Conservation (phyloP, 2,329 filamentous ascomycete species). For the Colletotrichum truncatum region DNA sequence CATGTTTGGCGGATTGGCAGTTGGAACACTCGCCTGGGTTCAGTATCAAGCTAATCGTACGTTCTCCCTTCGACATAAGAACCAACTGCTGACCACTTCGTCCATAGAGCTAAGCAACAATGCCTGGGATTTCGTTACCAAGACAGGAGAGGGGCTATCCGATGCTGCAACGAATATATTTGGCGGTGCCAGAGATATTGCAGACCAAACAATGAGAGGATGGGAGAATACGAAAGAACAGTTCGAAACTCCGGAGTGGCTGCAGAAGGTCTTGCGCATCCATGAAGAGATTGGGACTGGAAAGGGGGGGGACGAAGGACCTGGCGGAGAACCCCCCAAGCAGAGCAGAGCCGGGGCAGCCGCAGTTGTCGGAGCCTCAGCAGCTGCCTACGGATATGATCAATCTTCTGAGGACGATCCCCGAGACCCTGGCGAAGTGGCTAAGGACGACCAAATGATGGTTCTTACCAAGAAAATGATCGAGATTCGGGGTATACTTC, state of each 20-base stretch:
- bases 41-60: constrained; percentile 94
- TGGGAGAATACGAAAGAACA: constrained; percentile 87
- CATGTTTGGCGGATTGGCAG: constrained; percentile 87
- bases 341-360: constrained; percentile 68
- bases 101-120: constrained; percentile 76
- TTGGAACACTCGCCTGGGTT: constrained; percentile 89
- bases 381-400: constrained; percentile 82
- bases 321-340: constrained; percentile 64
- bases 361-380: constrained; percentile 76
- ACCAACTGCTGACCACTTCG: neutral
- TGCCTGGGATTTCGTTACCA: constrained; percentile 78
- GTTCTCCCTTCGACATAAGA: constrained; percentile 39
- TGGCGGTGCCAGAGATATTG: constrained; percentile 77
- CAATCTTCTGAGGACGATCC: constrained; percentile 72
- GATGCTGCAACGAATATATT: constrained; percentile 76
- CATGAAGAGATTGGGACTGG: constrained; percentile 68
- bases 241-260: constrained; percentile 77
- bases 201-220: constrained; percentile 80
- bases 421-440: constrained; percentile 70
- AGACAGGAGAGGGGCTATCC: constrained; percentile 76
- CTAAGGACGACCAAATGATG: constrained; percentile 99
- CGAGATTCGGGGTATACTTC: constrained; percentile 91
- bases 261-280: constrained; percentile 75
- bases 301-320: constrained; percentile 54
- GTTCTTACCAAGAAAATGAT: constrained; percentile 99